phyloP scores from a whole-genome alignment of 2,329 filamentous ascomycete species.

The Trichoderma breve region DNA sequence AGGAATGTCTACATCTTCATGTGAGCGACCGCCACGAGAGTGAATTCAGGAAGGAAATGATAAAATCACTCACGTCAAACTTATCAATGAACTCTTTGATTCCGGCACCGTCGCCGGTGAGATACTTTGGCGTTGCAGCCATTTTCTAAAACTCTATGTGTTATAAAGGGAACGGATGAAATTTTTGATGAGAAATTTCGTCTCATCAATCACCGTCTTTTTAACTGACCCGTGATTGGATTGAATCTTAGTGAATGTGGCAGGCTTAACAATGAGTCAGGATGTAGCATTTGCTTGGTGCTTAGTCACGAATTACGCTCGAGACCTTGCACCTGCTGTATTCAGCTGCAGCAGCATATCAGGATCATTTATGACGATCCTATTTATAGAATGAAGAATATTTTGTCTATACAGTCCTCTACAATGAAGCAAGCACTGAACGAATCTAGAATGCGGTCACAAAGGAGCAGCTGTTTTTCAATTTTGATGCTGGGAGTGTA shows the following conservation, averaged over 20 bases:
- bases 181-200: not conserved
- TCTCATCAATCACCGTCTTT: not conserved
- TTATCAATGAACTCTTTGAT: conserved; percentile 82
- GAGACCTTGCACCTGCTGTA: not conserved
- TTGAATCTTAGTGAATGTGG: not conserved
- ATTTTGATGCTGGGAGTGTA: not conserved
- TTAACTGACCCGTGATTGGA: not conserved
- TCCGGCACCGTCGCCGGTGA: conserved; percentile 75
- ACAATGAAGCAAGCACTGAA: not conserved
- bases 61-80: conserved; percentile 74
- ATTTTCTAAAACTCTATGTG: conserved; percentile 22
- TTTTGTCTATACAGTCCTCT: not conserved
- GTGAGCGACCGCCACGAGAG: not conserved
- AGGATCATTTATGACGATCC: not conserved
- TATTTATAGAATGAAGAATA: not conserved
- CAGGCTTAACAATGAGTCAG: not conserved
- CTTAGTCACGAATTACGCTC: not conserved
- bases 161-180: not conserved
- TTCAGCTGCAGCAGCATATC: not conserved
- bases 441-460: not conserved
- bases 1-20: conserved; percentile 61
- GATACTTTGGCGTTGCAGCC: conserved; percentile 51
- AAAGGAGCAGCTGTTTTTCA: not conserved
- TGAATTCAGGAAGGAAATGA: not conserved
- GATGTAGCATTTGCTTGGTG: not conserved